These are phyloP conservation scores for Gracilaria domingensis DNA, from an alignment of 23 red algal species.

Conservation along the genomic window DNA sequence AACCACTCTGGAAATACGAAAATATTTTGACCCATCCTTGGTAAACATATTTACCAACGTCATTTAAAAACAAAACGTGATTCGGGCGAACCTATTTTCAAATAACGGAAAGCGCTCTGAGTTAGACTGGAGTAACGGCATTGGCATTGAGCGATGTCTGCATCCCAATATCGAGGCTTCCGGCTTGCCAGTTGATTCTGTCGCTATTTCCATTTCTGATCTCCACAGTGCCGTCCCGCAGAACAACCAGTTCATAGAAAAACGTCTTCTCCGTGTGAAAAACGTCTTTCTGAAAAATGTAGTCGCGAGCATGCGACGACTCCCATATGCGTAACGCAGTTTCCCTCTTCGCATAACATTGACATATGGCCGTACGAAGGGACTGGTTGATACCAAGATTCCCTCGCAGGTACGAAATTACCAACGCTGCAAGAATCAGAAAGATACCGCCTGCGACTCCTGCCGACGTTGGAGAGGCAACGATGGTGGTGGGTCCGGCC, in stretches of 20 bases:
- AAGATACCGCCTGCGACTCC: neutral
- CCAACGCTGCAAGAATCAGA: neutral
- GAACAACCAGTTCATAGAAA: neutral
- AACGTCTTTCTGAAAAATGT: neutral
- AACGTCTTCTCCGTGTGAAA: neutral
- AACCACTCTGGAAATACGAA: too few species aligned
- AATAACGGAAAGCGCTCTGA: too few species aligned
- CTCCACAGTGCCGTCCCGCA: neutral
- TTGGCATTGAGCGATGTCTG: too few species aligned
- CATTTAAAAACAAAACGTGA: too few species aligned
- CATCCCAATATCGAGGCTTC: too few species aligned
- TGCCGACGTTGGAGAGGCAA: neutral
- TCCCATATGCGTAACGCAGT: neutral
- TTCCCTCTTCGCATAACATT: neutral
- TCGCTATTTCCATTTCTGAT: too few species aligned
- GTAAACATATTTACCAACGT: too few species aligned
- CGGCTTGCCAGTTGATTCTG: too few species aligned
- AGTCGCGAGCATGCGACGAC: neutral
- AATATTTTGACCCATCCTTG: too few species aligned
- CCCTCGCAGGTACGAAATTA: neutral
- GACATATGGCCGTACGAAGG: constrained; percentile 1
- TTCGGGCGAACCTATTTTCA: too few species aligned
- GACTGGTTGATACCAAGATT: constrained; percentile 7
- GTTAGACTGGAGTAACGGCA: too few species aligned
- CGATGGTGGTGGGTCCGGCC: too few species aligned